Evolutionary conservation across 805 yeast species (phyloP), one percentile per base, ranked within the genome.

Genomic region (Pichia eremophila): DNA sequence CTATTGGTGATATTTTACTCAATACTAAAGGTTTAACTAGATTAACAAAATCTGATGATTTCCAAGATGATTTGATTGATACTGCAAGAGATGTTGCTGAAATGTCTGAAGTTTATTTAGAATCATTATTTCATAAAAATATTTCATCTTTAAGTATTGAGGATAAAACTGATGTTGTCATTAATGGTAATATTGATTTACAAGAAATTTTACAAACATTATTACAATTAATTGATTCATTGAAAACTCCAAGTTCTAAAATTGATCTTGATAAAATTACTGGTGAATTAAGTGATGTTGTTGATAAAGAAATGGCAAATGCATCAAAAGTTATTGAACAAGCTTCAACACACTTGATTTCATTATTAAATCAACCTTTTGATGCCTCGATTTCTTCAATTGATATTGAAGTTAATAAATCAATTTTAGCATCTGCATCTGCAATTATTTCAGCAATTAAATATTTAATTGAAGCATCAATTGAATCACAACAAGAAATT

Each of bases 361-460:
- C 65, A 19, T 69, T 86, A 45, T 62, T 83, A 56, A 51, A 63
- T n/a, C 65, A 65, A 47, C 72, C 77, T 11, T 64, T 70, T 37
- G 75, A 77, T 54, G 78, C 84, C 22, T 65, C 69, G 17, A 59
- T 79, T 39, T 70, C 78, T 8, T 72, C 78, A 15, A 74, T 75
- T 39, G 83, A 84, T 52, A 62, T 79, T 45, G 83, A 82, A 57
- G 78, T 87, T 40, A 86, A 85, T 61, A 86, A 81, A 57, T 84
- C 91, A 0, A 78, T 89, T 48, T 67, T 88, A 40, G 69, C 82
- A 3, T 86, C 91, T 19, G 93, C 95, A 0, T 75, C 82, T 49
- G 85, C 88, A 12, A 82, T 88, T 29, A 85, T 91, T 2, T 78
- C 81, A 50, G 87, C 95, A 1, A 83, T 88, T 45, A 79, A 83